These are phyloP conservation scores for Xylariaceae sp. DNA, from an alignment of 2,329 filamentous ascomycete species.

Conservation along the genomic window DNA sequence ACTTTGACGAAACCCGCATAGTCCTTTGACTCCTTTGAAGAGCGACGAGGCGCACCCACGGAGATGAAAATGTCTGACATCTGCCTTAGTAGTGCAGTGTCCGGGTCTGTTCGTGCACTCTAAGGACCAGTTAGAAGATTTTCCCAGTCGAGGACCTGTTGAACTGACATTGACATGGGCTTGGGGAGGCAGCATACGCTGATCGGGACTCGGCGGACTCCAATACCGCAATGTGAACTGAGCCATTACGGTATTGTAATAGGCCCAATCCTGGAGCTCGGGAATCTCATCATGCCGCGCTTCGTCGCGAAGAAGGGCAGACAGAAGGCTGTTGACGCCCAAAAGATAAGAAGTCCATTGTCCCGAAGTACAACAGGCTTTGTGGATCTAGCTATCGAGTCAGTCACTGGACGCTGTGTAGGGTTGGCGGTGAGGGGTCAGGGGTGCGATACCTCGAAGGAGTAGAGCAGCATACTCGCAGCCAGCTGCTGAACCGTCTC, in stretches of 20 bases:
- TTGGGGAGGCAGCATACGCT: not conserved
- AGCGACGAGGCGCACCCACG: constrained; percentile 5
- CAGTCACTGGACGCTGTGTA: too few relatives aligned
- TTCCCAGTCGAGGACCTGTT: not conserved
- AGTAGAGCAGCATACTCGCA: constrained; percentile 27
- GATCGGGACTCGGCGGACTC: constrained; percentile 13
- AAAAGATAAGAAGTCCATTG: constrained; percentile 18
- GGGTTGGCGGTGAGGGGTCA: not conserved
- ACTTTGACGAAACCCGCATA: constrained; percentile 24
- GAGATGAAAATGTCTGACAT: constrained; percentile 23
- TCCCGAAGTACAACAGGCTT: constrained; percentile 10
- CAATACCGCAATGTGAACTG: constrained; percentile 28
- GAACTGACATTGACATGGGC: not conserved
- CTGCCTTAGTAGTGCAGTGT: constrained; percentile 17
- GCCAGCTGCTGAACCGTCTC: constrained; percentile 27
- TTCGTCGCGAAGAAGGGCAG: constrained; percentile 5
- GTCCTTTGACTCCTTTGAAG: constrained; percentile 11
- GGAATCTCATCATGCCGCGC: not conserved
- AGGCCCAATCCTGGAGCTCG: constrained; percentile 28
- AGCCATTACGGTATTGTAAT: constrained; percentile 30
- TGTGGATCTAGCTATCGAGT: not conserved
- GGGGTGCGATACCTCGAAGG: constrained; percentile 20
- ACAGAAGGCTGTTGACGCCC: constrained; percentile 22
- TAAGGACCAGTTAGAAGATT: constrained; percentile 5
- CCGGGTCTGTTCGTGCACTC: constrained; percentile 7